Evolutionary conservation across 1,284 basidiomycete species (phyloP).

Genomic region (Cryptococcus hybrid): DNA sequence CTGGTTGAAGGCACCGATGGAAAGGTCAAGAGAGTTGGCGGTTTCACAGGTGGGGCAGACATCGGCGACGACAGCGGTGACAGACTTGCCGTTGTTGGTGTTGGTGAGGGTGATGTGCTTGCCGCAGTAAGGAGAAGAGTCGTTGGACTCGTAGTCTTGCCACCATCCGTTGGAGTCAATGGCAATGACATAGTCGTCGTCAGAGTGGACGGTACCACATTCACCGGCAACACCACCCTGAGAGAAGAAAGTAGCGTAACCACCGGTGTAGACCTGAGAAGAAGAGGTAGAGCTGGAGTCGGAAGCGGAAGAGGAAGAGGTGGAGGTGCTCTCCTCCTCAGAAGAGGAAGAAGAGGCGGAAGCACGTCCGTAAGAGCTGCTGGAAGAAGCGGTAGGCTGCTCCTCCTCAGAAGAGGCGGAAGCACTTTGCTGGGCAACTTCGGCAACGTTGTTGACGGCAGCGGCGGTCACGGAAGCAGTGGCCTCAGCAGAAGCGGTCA

Average conservation of each 20-base stretch:
- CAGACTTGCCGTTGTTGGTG: constrained; percentile 56
- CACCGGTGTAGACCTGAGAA: constrained; percentile 30
- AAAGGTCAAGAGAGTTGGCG: constrained; percentile 71
- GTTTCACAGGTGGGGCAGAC: constrained; percentile 75
- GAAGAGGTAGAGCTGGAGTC: constrained; percentile 12
- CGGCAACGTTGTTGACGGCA: constrained; percentile 6
- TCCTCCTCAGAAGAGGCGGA: background rate
- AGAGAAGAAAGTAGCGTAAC: constrained; percentile 64
- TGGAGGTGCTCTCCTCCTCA: constrained; percentile 4
- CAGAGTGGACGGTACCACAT: constrained; percentile 66
- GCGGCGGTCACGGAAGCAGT: constrained; percentile 12
- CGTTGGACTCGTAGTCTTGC: constrained; percentile 19
- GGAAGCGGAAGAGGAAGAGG: constrained; percentile 17
- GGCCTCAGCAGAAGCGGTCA: constrained; percentile 11
- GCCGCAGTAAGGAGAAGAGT: constrained; percentile 29
- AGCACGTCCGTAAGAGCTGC: constrained; percentile 12
- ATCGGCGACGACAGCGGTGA: constrained; percentile 33
- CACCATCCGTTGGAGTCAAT: constrained; percentile 35
- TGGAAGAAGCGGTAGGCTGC: constrained; percentile 8
- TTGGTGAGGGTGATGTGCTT: constrained; percentile 29
- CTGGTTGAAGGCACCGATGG: constrained; percentile 65
- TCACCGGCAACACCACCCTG: constrained; percentile 67
- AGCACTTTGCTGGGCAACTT: background rate
- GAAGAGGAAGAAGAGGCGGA: constrained; percentile 7
- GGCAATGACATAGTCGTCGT: constrained; percentile 68